A percentile compares a stretch with the other conserved stretches of the same genome.
Conservation (phyloP, 2,329 filamentous ascomycete genomes). For the Arthrobotrys iridis region DNA sequence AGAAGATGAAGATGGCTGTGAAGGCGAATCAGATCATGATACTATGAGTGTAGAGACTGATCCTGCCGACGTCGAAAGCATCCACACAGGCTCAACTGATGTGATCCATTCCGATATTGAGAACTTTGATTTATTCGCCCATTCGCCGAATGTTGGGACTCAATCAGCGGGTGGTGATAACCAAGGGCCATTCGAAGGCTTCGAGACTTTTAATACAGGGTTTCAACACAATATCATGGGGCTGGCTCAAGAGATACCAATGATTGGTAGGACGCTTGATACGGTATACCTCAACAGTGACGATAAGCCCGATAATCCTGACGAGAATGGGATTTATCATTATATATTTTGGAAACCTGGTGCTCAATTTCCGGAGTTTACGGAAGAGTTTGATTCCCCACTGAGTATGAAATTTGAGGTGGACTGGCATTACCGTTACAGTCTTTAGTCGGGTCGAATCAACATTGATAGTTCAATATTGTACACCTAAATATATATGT, state of each 20-base stretch:
- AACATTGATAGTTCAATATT: neutral
- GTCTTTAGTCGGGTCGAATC: neutral
- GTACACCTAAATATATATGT: neutral
- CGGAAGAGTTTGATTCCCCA: neutral
- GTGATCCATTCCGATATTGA: neutral
- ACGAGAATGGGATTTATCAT: neutral
- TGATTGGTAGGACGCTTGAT: neutral
- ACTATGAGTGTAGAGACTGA: neutral
- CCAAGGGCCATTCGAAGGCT: neutral
- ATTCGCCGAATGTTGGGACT: neutral
- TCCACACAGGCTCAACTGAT: neutral
- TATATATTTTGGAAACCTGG: neutral
- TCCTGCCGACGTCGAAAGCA: neutral
- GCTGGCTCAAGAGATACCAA: neutral
- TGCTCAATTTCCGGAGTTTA: too few relatives aligned
- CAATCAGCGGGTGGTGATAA: conserved; percentile 4
- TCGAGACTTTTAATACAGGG: neutral
- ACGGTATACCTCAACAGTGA: conserved; percentile 17
- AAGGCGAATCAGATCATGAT: neutral
- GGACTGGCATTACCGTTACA: conserved; percentile 18
- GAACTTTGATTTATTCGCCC: conserved; percentile 1
- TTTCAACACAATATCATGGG: neutral
- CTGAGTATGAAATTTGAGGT: conserved; percentile 18
- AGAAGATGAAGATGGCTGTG: neutral
- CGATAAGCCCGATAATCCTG: neutral